Evolutionary conservation across 2,329 filamentous ascomycete species (phyloP).

Genomic region (Pseudonectria foliicola): DNA sequence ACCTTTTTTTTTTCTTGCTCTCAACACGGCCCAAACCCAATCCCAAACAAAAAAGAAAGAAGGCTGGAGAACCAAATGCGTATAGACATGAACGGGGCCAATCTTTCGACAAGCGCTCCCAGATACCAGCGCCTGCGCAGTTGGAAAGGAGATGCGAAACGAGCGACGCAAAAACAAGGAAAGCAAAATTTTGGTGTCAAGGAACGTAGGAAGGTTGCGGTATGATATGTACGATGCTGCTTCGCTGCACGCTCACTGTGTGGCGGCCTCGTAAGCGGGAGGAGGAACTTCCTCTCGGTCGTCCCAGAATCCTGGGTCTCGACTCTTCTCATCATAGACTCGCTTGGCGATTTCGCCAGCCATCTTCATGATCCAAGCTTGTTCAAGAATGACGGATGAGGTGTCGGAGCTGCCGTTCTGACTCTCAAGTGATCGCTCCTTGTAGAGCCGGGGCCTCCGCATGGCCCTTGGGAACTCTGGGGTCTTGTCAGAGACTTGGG

Average conservation of each 20-base stretch:
- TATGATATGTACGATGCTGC: constrained; percentile 8
- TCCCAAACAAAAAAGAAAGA: constrained; percentile 10
- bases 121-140: constrained; percentile 17
- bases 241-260: constrained; percentile 26
- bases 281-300: constrained; percentile 52
- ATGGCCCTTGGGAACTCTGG: constrained; percentile 12
- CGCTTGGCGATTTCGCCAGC: constrained; percentile 82
- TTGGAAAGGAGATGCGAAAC: constrained; percentile 4
- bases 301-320: constrained; percentile 32
- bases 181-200: constrained; percentile 7
- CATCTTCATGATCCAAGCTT: constrained; percentile 89
- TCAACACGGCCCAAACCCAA: constrained; percentile 9
- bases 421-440: constrained; percentile 27
- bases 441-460: constrained; percentile 14
- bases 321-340: constrained; percentile 78
- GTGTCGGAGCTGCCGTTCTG: constrained; percentile 35
- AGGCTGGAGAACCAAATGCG: no score
- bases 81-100: no score
- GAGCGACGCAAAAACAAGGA: constrained; percentile 7
- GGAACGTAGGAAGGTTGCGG: constrained; percentile 12
- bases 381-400: constrained; percentile 60
- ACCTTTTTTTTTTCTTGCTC: constrained; percentile 15
- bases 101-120: constrained; percentile 6
- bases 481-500: constrained; percentile 9
- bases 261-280: constrained; percentile 52